These are phyloP conservation scores for Arthrobotrys entomopaga DNA, from an alignment of 2,329 filamentous ascomycete genomes.

Conservation along the genomic window DNA sequence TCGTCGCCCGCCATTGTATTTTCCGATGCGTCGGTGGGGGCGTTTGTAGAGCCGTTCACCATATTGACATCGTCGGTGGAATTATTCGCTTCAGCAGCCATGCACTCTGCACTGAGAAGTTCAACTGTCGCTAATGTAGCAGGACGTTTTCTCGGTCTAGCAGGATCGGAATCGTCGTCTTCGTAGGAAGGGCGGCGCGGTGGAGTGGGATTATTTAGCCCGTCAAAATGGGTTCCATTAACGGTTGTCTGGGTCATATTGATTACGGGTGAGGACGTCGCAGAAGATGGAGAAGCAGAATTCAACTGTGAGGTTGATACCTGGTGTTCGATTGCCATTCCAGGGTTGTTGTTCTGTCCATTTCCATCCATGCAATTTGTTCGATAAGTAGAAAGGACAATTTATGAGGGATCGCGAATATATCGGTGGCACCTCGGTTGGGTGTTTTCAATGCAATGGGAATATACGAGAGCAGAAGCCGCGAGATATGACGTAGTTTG, in stretches of 20 bases:
- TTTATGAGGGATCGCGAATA: constrained; percentile 3
- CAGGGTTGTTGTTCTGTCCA: constrained; percentile 52
- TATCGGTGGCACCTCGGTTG: constrained; percentile 9
- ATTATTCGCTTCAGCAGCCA: constrained; percentile 45
- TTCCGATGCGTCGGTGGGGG: constrained; percentile 41
- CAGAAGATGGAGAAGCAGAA: constrained; percentile 46
- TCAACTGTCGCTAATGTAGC: constrained; percentile 53
- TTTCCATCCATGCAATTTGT: constrained; percentile 54
- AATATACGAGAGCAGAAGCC: background rate
- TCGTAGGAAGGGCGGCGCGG: constrained; percentile 53
- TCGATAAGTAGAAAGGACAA: constrained; percentile 5
- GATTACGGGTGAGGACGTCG: constrained; percentile 36
- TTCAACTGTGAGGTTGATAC: constrained; percentile 51
- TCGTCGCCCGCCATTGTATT: constrained; percentile 45
- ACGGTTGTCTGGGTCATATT: constrained; percentile 50
- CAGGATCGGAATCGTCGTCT: constrained; percentile 54
- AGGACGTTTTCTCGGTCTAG: constrained; percentile 53
- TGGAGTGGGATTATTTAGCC: constrained; percentile 50
- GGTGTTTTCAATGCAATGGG: background rate
- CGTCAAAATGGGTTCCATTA: constrained; percentile 50
- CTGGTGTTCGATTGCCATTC: constrained; percentile 55
- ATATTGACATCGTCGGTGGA: constrained; percentile 44
- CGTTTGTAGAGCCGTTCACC: constrained; percentile 28
- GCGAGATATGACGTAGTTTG: constrained; percentile 37
- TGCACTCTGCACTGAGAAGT: constrained; percentile 51